Conservation (phyloP, 345 rosid genomes). For the Citrus inodora region DNA sequence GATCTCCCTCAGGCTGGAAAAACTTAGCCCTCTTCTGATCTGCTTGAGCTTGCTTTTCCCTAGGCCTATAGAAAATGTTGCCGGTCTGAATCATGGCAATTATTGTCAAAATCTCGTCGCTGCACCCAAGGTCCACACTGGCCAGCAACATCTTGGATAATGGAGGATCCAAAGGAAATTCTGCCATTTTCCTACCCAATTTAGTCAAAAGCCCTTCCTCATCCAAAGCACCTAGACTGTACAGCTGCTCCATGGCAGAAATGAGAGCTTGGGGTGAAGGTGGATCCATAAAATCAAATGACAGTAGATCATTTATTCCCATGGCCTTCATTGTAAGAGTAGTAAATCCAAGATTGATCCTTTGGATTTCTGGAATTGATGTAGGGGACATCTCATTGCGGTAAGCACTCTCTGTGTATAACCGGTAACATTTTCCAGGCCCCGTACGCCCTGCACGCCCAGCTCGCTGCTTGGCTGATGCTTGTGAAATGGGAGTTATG, state of each 20-base stretch:
- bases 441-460: slow-evolving; percentile 92
- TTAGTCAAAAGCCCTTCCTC: slow-evolving; percentile 91
- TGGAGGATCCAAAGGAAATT: slow-evolving; percentile 92
- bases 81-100: slow-evolving; percentile 93
- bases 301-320: slow-evolving; percentile 83
- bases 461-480: slow-evolving; percentile 82
- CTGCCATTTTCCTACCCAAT: slow-evolving; percentile 94
- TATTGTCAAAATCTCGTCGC: slow-evolving; percentile 87
- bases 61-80: slow-evolving; percentile 84
- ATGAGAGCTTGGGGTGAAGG: slow-evolving; percentile 77
- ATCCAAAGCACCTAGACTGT: slow-evolving; percentile 81
- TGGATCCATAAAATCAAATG: slow-evolving; percentile 76
- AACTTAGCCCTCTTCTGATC: slow-evolving; percentile 91
- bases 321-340: slow-evolving; percentile 83
- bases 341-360: slow-evolving; percentile 73
- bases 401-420: slow-evolving; percentile 75
- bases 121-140: slow-evolving; percentile 93
- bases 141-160: slow-evolving; percentile 90
- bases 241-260: slow-evolving; percentile 90
- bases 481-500: slow-evolving; percentile 84
- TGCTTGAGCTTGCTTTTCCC: slow-evolving; percentile 94
- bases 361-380: slow-evolving; percentile 82
- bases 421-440: slow-evolving; percentile 81
- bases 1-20: slow-evolving; percentile 92
- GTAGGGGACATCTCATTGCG: slow-evolving; percentile 85